Evolutionary conservation across 352 stramenopile species (phyloP), one percentile per base, ranked within the genome.

Genomic region (Phytophthora citrophthora): DNA sequence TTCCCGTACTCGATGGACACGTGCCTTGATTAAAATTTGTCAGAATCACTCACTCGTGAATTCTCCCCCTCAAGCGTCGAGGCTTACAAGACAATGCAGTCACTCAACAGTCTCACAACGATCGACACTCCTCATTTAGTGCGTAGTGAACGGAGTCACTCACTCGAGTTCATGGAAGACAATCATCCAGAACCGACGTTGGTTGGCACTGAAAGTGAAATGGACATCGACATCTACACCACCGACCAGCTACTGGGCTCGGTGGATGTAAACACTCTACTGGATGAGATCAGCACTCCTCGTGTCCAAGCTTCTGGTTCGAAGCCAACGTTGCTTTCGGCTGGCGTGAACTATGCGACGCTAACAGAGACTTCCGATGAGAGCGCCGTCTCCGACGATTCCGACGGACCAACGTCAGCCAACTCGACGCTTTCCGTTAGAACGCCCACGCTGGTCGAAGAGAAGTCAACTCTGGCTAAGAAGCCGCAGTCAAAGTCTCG

Each of bases 1-100:
- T 20, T 20, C 2, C 20, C 20, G 20, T 20, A 20, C 20, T 20
- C 20, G 20, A 20, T 20, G 20, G 20, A 20, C 20, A 20, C 20
- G 20, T 20, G 0, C 20, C 20, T 20, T 20, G 20, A 20, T 20
- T 20, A 20, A 32, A 32, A 32, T 49, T 45, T 50, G 56, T 51
- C 56, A 57, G 15, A 18, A 52, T 64, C 56, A 58, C n/a, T 57
- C 56, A 64, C 15, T 57, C n/a, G 1, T 50, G 27, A 39, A 49
- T 41, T 41, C 39, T 31, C 9, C 23, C 26, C 10, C 9, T 15
- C 11, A 34, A 13, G 12, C 13, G 6, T 45, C n/a, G 34, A 31
- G 20, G 34, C 11, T n/a, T 38, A 20, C 20, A 4, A 24, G 29
- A 38, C 53, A 3, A 54, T 63, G 55, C 36, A 24, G 26, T 23